These are phyloP conservation scores for Retiboletus flavoniger DNA, from an alignment of 1,284 basidiomycete genomes.

Conservation along the genomic window DNA sequence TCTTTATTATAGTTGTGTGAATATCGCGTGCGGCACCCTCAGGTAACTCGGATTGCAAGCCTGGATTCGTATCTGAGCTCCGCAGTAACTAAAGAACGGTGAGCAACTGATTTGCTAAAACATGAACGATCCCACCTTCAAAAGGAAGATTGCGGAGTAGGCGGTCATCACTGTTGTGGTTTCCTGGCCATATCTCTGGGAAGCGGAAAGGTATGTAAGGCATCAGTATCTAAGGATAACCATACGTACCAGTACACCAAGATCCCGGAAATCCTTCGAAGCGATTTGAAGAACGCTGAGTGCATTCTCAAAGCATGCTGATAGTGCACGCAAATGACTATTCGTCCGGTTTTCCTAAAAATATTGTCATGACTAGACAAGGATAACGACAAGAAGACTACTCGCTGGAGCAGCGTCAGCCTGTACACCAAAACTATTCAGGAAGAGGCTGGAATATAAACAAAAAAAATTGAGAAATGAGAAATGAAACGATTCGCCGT, in stretches of 20 bases:
- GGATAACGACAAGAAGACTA: constrained; percentile 6
- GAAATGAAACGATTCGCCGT: constrained; percentile 67
- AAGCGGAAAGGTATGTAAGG: neutral
- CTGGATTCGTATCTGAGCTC: constrained; percentile 51
- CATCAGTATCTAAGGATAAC: neutral
- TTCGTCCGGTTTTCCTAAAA: constrained; percentile 45
- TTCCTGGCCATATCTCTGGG: constrained; percentile 77
- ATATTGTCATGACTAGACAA: constrained; percentile 9
- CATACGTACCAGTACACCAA: constrained; percentile 67
- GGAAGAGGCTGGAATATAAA: constrained; percentile 71
- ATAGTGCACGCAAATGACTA: constrained; percentile 66
- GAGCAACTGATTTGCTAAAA: constrained; percentile 7
- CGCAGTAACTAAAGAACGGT: constrained; percentile 55
- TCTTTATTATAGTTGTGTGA: constrained; percentile 58
- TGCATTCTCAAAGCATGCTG: constrained; percentile 69
- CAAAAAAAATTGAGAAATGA: constrained; percentile 73
- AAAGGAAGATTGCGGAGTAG: constrained; percentile 73
- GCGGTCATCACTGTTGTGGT: constrained; percentile 80
- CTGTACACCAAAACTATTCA: constrained; percentile 79
- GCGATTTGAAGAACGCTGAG: constrained; percentile 67
- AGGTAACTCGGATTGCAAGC: constrained; percentile 48
- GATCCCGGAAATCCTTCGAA: constrained; percentile 67
- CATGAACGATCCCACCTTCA: constrained; percentile 50
- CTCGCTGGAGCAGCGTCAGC: constrained; percentile 56
- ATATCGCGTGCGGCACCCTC: constrained; percentile 61